Evolutionary conservation across 2,329 filamentous ascomycete species (phyloP), one percentile per base, ranked within the genome.

Genomic region (Lecanicillium sp.): DNA sequence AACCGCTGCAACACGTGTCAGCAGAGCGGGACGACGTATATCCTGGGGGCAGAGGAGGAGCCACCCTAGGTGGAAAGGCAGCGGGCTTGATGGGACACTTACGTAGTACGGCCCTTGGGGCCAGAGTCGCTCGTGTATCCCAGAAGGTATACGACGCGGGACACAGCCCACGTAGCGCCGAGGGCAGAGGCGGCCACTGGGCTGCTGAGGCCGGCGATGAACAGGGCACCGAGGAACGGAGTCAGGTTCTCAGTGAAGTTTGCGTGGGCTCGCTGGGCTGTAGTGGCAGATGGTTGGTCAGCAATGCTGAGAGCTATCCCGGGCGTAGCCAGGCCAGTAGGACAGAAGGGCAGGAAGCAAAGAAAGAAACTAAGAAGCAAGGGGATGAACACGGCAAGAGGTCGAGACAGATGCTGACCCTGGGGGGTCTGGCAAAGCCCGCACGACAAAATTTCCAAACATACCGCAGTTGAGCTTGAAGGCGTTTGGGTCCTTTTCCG

Each of bases 391-490:
- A n/a, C n/a, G n/a, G n/a, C n/a, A n/a, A n/a, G n/a, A n/a, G n/a
- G n/a, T n/a, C n/a, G n/a, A n/a, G n/a, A n/a, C n/a, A n/a, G n/a
- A n/a, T n/a, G n/a, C n/a, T n/a, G n/a, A n/a, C n/a, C n/a, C n/a
- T n/a, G n/a, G n/a, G n/a, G n/a, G n/a, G n/a, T n/a, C n/a, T n/a
- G n/a, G n/a, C n/a, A n/a, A n/a, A n/a, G n/a, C n/a, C n/a, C n/a
- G n/a, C n/a, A n/a, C n/a, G n/a, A n/a, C n/a, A n/a, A n/a, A n/a
- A n/a, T n/a, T 28, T 13, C 44, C 44, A 49, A 55, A 54, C 62
- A 18, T 56, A 70, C 68, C 73, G 62, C 77, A 81, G 66, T 84
- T 84, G 65, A 83, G 82, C 38, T 57, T 53, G 55, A 60, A 72
- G 31, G 70, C 76, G 35, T 67, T 67, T 33, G 65, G 62, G 51